Conservation (phyloP, 371 early-diverging fungal species). For the Lichtheimia ramosa region DNA sequence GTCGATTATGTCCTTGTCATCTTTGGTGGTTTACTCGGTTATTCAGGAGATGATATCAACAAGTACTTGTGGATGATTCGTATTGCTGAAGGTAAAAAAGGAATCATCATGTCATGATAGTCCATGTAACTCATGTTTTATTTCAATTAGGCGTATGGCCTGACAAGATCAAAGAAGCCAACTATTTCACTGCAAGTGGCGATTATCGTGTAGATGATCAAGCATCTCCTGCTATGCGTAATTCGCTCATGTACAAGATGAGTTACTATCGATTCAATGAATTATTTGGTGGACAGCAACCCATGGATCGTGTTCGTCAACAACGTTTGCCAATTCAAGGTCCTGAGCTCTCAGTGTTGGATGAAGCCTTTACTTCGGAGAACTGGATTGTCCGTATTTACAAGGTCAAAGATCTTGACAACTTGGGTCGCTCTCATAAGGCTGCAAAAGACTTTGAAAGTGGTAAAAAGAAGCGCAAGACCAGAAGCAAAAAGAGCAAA, state of each 20-base stretch:
- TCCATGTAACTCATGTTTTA: neutral
- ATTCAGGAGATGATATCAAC: conserved; percentile 99
- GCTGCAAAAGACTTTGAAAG: conserved; percentile 67
- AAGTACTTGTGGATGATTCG: conserved; percentile 99
- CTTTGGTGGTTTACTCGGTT: conserved; percentile 95
- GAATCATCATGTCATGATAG: too few species aligned
- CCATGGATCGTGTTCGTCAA: conserved; percentile 88
- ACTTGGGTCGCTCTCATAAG: conserved; percentile 79
- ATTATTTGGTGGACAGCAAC: conserved; percentile 75
- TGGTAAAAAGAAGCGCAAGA: conserved; percentile 52
- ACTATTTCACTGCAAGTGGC: conserved; percentile 87
- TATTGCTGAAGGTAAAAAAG: conserved; percentile 79
- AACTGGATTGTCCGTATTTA: conserved; percentile 98
- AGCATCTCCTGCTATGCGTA: conserved; percentile 88
- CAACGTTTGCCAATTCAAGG: conserved; percentile 72
- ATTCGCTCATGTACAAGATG: conserved; percentile 96
- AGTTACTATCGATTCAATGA: conserved; percentile 93
- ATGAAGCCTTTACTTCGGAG: conserved; percentile 90
- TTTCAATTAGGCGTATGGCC: conserved; percentile 80
- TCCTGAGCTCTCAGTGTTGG: conserved; percentile 82
- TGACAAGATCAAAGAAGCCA: conserved; percentile 83
- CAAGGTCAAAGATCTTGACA: conserved; percentile 92
- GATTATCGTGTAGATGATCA: conserved; percentile 93
- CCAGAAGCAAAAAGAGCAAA: conserved; percentile 39
- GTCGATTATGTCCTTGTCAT: conserved; percentile 96